Conservation (phyloP, 495 filamentous ascomycete species). For the Aspergillus cristatus region DNA sequence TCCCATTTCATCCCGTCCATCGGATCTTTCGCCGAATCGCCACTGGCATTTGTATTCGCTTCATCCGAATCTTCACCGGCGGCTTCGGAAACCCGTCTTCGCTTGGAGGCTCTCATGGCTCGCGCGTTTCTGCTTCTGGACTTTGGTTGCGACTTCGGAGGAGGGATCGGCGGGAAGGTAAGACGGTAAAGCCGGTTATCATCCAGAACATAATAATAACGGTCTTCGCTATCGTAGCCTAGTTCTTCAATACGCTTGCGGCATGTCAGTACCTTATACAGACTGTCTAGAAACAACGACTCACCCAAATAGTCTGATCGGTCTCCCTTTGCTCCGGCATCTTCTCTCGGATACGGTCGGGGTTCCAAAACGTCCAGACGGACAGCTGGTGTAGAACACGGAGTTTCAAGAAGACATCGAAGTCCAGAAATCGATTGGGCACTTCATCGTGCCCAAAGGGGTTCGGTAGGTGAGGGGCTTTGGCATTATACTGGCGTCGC, state of each 20-base stretch:
- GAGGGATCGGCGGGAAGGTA: constrained; percentile 56
- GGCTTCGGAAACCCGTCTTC: constrained; percentile 51
- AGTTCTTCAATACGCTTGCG: constrained; percentile 82
- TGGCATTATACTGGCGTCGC: constrained; percentile 77
- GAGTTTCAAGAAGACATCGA: constrained; percentile 83
- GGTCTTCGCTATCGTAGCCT: constrained; percentile 78
- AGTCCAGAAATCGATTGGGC: constrained; percentile 63
- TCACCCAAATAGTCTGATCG: constrained; percentile 79
- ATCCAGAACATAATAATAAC: constrained; percentile 82
- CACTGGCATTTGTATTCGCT: constrained; percentile 32
- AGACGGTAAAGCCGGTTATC: constrained; percentile 88
- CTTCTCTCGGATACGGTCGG: constrained; percentile 75
- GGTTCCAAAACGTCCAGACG: constrained; percentile 80
- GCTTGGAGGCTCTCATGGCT: constrained; percentile 60
- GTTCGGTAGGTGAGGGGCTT: constrained; percentile 64
- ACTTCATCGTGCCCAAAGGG: constrained; percentile 77
- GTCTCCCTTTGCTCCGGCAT: constrained; percentile 73
- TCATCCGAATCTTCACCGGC: constrained; percentile 48
- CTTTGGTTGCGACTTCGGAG: constrained; percentile 58
- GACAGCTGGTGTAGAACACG: constrained; percentile 81
- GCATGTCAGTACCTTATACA: constrained; percentile 16
- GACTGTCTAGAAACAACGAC: too few species aligned
- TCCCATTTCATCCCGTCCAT: constrained; percentile 73
- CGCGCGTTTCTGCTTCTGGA: constrained; percentile 67
- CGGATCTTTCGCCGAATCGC: constrained; percentile 29